Evolutionary conservation across 148 eudicot genomes (phyloP).

Genomic region (Rhododendron ovatum): DNA sequence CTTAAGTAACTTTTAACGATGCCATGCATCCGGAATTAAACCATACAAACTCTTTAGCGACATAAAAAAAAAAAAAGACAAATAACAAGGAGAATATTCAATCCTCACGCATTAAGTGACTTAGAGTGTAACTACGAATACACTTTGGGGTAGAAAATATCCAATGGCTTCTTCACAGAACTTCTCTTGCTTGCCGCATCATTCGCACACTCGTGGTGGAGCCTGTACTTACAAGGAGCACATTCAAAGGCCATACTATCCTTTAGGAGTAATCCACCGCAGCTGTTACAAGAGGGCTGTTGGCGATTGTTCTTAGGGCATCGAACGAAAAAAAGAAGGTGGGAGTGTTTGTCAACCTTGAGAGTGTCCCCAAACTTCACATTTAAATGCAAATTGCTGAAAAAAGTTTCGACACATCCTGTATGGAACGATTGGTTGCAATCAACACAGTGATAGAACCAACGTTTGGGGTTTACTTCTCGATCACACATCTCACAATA

Average conservation of each 20-base stretch:
- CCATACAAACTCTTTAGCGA: too few relatives aligned
- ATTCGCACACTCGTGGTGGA: neutral
- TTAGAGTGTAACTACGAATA: too few relatives aligned
- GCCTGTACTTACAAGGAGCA: neutral
- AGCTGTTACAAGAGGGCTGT: neutral
- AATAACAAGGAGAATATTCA: too few relatives aligned
- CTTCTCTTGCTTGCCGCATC: too few relatives aligned
- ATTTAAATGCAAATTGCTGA: neutral
- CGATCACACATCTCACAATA: conserved; percentile 1
- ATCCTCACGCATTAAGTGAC: too few relatives aligned
- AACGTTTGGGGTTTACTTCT: neutral
- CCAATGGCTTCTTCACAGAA: too few relatives aligned
- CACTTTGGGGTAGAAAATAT: too few relatives aligned
- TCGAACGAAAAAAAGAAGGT: neutral
- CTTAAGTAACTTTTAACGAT: too few relatives aligned
- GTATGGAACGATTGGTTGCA: neutral
- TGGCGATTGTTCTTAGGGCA: neutral
- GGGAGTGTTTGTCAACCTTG: neutral
- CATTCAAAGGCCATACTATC: neutral
- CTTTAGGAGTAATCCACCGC: neutral
- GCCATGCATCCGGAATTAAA: too few relatives aligned
- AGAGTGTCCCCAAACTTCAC: neutral
- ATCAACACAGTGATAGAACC: conserved; percentile 3
- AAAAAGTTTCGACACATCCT: neutral
- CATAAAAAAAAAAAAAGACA: too few relatives aligned